These are phyloP conservation scores for Penicillium sp. DNA, from an alignment of 2,329 filamentous ascomycete genomes.

Conservation along the genomic window DNA sequence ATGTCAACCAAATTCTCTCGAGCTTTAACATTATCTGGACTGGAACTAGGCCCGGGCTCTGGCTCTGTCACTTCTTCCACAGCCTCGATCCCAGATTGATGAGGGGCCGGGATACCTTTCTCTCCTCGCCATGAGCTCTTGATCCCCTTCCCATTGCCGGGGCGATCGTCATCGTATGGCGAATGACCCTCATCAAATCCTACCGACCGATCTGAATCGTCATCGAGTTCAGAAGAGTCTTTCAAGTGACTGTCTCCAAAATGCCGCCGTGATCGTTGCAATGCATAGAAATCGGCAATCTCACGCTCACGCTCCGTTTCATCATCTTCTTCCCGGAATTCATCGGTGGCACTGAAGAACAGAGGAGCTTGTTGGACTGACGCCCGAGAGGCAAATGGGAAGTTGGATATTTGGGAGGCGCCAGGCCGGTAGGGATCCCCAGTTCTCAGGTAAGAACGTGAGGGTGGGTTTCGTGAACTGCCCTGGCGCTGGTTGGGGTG, in stretches of 20 bases:
- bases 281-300: conserved; percentile 88
- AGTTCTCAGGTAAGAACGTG: conserved; percentile 52
- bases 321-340: conserved; percentile 90
- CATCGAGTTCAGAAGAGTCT: conserved; percentile 81
- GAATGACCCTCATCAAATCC: conserved; percentile 53
- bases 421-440: conserved; percentile 78
- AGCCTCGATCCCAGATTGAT: conserved; percentile 36
- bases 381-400: conserved; percentile 77
- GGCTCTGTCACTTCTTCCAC: conserved; percentile 38
- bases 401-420: conserved; percentile 70
- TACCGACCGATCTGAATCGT: conserved; percentile 63
- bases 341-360: conserved; percentile 90
- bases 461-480: conserved; percentile 49
- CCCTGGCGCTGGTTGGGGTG: conserved; percentile 48
- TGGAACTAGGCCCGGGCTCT: conserved; percentile 27
- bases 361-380: conserved; percentile 79
- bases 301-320: conserved; percentile 87
- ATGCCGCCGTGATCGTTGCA: conserved; percentile 85
- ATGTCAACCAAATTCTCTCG: conserved; percentile 79
- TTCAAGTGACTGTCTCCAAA: conserved; percentile 81
- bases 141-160: conserved; percentile 51
- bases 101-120: conserved; percentile 42
- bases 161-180: conserved; percentile 36
- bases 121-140: conserved; percentile 59
- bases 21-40: conserved; percentile 53